Evolutionary conservation across 495 filamentous ascomycete genomes (phyloP).

Genomic region (Aspergillus saccharolyticus): DNA sequence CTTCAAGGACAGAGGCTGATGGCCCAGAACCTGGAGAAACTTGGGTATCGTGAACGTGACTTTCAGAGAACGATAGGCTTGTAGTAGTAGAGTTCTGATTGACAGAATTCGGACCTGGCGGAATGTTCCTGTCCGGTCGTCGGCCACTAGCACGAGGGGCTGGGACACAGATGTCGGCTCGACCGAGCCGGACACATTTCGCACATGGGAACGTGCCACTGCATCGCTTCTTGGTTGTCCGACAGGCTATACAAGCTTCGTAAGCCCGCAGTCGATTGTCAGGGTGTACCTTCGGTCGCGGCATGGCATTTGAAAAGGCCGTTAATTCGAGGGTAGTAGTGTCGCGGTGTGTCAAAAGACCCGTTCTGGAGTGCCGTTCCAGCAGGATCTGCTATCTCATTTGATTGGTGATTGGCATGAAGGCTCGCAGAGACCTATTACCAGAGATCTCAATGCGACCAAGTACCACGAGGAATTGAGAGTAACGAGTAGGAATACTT

Average conservation of each 20-base stretch:
- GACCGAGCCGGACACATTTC: constrained; percentile 32
- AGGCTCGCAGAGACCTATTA: background rate
- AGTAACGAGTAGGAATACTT: background rate
- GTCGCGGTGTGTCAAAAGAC: background rate
- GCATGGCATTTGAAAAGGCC: constrained; percentile 18
- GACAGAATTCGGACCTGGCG: background rate
- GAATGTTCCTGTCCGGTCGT: background rate
- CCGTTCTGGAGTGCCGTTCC: background rate
- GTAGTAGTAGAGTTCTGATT: background rate
- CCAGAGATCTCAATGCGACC: background rate
- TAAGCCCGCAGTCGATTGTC: constrained; percentile 33
- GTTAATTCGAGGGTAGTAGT: background rate
- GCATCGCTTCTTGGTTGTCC: constrained; percentile 38
- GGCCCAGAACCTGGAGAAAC: background rate
- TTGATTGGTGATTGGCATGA: background rate
- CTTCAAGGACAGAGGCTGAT: background rate
- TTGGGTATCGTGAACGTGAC: background rate
- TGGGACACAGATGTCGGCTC: constrained; percentile 29
- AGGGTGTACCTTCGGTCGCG: constrained; percentile 35
- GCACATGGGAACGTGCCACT: constrained; percentile 37
- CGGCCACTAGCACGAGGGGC: constrained; percentile 7
- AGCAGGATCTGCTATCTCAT: background rate
- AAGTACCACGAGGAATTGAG: background rate
- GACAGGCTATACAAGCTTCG: constrained; percentile 34
- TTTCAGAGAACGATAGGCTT: background rate